A percentile compares a stretch with the other conserved stretches of the same genome.
These are phyloP conservation scores for Coemansia sp. DNA, from an alignment of 192 early-diverging fungal genomes.

Conservation along the genomic window DNA sequence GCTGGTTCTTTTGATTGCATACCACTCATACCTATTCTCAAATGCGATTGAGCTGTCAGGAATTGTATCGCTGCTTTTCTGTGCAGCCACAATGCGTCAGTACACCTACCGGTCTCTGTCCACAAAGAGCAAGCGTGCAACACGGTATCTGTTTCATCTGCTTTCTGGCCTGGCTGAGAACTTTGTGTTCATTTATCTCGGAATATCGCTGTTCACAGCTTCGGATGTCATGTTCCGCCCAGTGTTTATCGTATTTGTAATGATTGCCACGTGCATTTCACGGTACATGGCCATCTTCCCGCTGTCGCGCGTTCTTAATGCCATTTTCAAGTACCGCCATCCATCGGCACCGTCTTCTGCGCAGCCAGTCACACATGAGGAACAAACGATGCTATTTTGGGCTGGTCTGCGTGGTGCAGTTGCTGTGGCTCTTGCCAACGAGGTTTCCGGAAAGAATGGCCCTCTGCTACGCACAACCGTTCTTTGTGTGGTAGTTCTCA, in stretches of 20 bases:
- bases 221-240: conserved; percentile 68
- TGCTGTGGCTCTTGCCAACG: conserved; percentile 89
- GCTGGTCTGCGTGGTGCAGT: conserved; percentile 94
- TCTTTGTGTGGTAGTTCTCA: conserved; percentile 87
- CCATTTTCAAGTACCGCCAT: conserved; percentile 58
- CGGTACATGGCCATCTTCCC: conserved; percentile 87
- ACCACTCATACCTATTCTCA: conserved; percentile 89
- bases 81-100: conserved; percentile 88
- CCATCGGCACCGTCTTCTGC: conserved; percentile 52
- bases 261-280: conserved; percentile 80
- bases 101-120: conserved; percentile 94
- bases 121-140: conserved; percentile 69
- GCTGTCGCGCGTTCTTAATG: conserved; percentile 78
- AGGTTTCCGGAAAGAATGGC: conserved; percentile 66
- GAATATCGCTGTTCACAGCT: conserved; percentile 87
- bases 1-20: conserved; percentile 81
- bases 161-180: conserved; percentile 91
- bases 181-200: conserved; percentile 97
- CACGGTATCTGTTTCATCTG: conserved; percentile 90
- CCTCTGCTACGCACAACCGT: conserved; percentile 84
- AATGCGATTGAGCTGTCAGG: conserved; percentile 86
- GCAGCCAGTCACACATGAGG: conserved; percentile 50
- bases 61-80: conserved; percentile 92
- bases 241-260: conserved; percentile 72
- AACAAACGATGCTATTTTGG: conserved; percentile 95